phyloP scores from a whole-genome alignment of 2,329 filamentous ascomycete species.

The Fusarium graminum region DNA sequence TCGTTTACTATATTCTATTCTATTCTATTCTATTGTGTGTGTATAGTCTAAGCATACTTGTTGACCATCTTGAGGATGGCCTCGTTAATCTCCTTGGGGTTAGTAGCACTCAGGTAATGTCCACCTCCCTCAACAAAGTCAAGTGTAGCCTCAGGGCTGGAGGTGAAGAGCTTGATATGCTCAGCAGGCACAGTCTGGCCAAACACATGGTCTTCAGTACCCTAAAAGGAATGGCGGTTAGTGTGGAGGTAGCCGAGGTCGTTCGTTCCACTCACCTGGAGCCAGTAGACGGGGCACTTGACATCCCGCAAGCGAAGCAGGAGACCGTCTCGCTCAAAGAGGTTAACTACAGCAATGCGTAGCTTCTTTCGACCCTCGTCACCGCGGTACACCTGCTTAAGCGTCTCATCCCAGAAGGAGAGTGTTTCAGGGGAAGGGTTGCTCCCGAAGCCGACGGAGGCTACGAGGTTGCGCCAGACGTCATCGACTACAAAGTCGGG shows the following conservation, averaged over 20 bases:
- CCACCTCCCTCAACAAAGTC: constrained; percentile 59
- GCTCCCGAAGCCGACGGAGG: constrained; percentile 61
- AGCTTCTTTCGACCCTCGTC: constrained; percentile 64
- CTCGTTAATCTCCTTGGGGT: constrained; percentile 60
- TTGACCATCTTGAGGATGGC: constrained; percentile 60
- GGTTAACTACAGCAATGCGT: constrained; percentile 59
- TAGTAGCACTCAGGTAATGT: constrained; percentile 65
- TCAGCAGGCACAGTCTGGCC: constrained; percentile 57
- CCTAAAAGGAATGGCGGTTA: constrained; percentile 52
- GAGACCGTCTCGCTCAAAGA: constrained; percentile 63
- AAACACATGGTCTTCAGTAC: constrained; percentile 61
- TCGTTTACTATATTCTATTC: not conserved
- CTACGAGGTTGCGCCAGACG: constrained; percentile 61
- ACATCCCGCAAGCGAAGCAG: constrained; percentile 61
- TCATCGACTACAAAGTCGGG: constrained; percentile 63
- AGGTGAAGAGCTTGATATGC: constrained; percentile 65
- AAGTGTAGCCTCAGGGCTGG: constrained; percentile 59
- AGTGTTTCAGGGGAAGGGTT: constrained; percentile 54
- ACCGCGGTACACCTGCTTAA: constrained; percentile 62
- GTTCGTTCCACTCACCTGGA: constrained; percentile 57
- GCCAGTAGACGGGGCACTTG: constrained; percentile 65
- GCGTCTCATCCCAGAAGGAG: constrained; percentile 61
- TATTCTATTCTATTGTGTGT: constrained; percentile 2
- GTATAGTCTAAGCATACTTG: constrained; percentile 54
- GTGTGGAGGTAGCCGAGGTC: constrained; percentile 3